Conservation (phyloP, 257 asterid species). For the Salvia hispanica region DNA sequence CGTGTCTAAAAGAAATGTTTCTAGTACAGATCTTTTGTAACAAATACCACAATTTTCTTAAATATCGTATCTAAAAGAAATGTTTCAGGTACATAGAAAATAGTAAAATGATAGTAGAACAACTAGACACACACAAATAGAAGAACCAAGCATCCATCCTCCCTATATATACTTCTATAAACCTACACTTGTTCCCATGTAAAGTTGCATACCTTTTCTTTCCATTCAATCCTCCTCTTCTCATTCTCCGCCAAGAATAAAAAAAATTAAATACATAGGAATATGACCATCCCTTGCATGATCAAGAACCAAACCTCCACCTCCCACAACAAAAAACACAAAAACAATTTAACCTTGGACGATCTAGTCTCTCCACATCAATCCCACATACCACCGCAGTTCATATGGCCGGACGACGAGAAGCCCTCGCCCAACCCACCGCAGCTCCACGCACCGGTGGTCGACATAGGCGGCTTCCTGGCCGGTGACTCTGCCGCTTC, state of each 20-base stretch:
- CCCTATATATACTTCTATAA: background rate
- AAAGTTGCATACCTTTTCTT: background rate
- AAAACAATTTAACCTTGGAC: conserved; percentile 43
- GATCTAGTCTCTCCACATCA: conserved; percentile 43
- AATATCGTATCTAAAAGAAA: too few relatives aligned
- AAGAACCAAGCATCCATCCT: background rate
- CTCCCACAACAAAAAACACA: conserved; percentile 25
- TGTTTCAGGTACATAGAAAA: too few relatives aligned
- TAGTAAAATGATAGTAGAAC: too few relatives aligned
- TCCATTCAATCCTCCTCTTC: background rate
- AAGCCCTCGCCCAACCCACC: conserved; percentile 46
- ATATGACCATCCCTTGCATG: conserved; percentile 58
- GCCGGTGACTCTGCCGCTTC: conserved; percentile 50
- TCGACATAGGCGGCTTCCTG: conserved; percentile 57
- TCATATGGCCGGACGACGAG: conserved; percentile 79
- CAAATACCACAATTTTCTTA: too few relatives aligned
- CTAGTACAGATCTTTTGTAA: too few relatives aligned
- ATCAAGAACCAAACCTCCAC: conserved; percentile 38
- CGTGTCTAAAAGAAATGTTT: too few relatives aligned
- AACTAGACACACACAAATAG: too few relatives aligned
- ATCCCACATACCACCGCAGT: conserved; percentile 54
- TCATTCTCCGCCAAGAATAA: background rate
- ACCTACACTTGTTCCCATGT: background rate
- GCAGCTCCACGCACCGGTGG: conserved; percentile 53
- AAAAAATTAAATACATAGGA: conserved; percentile 4